Conservation (phyloP, 106 monocot genomes). For the Dioscorea zingiberensis region DNA sequence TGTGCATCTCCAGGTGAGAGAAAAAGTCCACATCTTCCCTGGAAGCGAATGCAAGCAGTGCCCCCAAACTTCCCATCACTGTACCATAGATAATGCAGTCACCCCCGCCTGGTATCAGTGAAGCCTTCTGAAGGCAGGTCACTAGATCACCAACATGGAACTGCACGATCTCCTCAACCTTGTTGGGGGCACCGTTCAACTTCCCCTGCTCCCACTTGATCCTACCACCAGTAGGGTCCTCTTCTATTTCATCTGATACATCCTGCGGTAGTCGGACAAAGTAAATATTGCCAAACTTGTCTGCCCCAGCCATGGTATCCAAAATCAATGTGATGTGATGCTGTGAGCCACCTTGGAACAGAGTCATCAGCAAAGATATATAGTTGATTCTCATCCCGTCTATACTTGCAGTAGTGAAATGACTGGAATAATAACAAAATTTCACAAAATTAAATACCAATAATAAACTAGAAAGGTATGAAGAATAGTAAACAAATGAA, state of each 20-base stretch:
- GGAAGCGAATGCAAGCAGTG: slow-evolving; percentile 81
- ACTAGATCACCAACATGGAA: slow-evolving; percentile 96
- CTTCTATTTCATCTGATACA: slow-evolving; percentile 94
- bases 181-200: slow-evolving; percentile 95
- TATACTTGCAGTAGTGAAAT: slow-evolving; percentile 98
- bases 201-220: slow-evolving; percentile 98
- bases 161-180: slow-evolving; percentile 97
- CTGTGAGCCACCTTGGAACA: slow-evolving; percentile 91
- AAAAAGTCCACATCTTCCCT: slow-evolving; percentile 99
- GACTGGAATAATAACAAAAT: slow-evolving; percentile 51
- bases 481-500: background rate
- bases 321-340: slow-evolving; percentile 89
- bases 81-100: slow-evolving; percentile 92
- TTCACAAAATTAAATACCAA: slow-evolving; percentile 4
- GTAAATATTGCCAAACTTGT: slow-evolving; percentile 95
- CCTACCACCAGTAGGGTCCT: slow-evolving; percentile 96
- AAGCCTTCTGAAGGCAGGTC: slow-evolving; percentile 89
- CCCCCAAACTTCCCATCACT: slow-evolving; percentile 99
- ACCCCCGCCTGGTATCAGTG: slow-evolving; percentile 89
- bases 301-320: slow-evolving; percentile 97
- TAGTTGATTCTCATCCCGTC: slow-evolving; percentile 87
- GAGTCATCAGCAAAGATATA: slow-evolving; percentile 95
- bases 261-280: slow-evolving; percentile 90
- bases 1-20: slow-evolving; percentile 95
- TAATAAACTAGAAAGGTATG: background rate